phyloP scores from a whole-genome alignment of 176 grass and related monocot genomes.

The Calamus simplicifolius region DNA sequence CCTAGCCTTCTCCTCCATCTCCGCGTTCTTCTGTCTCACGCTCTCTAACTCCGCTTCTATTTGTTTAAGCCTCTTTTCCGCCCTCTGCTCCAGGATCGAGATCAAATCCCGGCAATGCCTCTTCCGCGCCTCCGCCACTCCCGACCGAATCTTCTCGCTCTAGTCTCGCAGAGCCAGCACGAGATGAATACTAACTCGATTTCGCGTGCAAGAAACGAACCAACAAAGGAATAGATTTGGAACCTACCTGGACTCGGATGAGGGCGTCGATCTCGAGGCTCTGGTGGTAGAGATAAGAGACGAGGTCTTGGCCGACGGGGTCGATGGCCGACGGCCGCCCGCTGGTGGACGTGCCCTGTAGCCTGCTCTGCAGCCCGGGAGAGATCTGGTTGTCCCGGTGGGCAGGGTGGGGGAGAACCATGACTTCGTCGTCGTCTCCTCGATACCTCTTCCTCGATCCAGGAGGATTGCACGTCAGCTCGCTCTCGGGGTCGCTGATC shows the following conservation, averaged over 20 bases:
- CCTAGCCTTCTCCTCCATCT: constrained; percentile 13
- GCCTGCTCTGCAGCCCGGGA: background rate
- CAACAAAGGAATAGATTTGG: background rate
- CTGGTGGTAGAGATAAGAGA: too few species aligned
- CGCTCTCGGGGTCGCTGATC: too few species aligned
- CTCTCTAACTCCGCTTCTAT: constrained; percentile 4
- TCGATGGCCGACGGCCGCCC: background rate
- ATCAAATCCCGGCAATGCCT: background rate
- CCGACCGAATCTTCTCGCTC: background rate
- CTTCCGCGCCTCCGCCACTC: background rate
- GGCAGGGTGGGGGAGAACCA: too few species aligned
- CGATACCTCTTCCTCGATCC: too few species aligned
- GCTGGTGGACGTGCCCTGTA: constrained; percentile 7
- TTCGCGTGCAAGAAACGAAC: background rate
- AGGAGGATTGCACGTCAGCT: too few species aligned
- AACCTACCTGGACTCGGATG: too few species aligned
- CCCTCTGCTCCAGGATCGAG: background rate
- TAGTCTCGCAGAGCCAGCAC: background rate
- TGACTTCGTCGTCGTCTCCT: too few species aligned
- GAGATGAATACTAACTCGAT: background rate
- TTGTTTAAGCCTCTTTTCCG: background rate
- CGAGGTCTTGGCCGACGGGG: too few species aligned
- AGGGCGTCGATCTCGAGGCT: too few species aligned
- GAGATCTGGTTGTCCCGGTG: too few species aligned
- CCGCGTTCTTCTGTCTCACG: constrained; percentile 5